Evolutionary conservation across 163 green algal species (phyloP), one percentile per base, ranked within the genome.

Genomic region (Coccomyxa subellipsoidea): DNA sequence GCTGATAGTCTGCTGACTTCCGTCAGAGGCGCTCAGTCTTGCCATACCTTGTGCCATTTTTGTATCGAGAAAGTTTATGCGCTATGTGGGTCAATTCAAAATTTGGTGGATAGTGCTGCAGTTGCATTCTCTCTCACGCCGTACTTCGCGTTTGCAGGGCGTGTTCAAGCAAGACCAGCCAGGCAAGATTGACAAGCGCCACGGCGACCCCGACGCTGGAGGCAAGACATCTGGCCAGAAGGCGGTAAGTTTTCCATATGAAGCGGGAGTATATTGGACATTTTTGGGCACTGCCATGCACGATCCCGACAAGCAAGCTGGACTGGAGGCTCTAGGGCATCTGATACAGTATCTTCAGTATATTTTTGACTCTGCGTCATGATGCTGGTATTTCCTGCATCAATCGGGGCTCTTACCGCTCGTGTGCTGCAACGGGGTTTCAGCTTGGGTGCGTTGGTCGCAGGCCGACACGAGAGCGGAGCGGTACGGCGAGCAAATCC

Each of bases 181-280:
- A 34, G 66, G 66, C 29, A 73, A 73, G 66, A 73, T 73, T 73
- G 66, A 73, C 66, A 73, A 73, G 66, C 66, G 66, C 66, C 66
- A 73, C 27, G 4, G 66, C 7, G 7, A 73, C 27, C 66, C 66
- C n/a, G 66, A 73, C 12, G 66, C 4, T 37, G 66, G 66, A 8
- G 66, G 66, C n/a, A 73, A 73, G 66, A 73, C 66, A 1, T 73
- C 66, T 73, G 66, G 66, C 12, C 66, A 73, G 66, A 73, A 73
- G 66, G 66, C n/a, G 66, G 47, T 59, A 18, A 59, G 47, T 59
- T 7, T 59, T 5, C 15, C 23, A 18, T 21, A 8, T 27, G 1
- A 21, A 18, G 3, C 47, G 4, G 47, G 47, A 21, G 21, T 12
- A 12, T 18, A 59, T 59, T 1, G 21, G 2, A 27, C 23, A 2